Evolutionary conservation across 495 filamentous ascomycete species (phyloP).

Genomic region (Xylaria castorea): DNA sequence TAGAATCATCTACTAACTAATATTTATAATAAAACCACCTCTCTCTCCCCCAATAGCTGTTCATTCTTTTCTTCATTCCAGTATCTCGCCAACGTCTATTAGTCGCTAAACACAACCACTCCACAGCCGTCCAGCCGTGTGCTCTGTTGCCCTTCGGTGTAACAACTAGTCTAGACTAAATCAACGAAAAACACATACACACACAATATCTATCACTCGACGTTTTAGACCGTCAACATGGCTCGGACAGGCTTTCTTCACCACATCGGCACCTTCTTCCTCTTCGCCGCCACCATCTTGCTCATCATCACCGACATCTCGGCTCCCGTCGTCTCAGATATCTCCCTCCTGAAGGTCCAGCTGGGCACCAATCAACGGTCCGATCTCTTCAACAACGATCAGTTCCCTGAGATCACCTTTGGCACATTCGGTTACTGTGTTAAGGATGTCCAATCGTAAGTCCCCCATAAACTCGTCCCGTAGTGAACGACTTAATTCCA

Average conservation of each 20-base stretch:
- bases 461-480: constrained; percentile 1
- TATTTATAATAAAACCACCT: not conserved
- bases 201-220: not conserved
- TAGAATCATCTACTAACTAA: not conserved
- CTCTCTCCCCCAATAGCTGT: not conserved
- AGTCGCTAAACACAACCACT: not conserved
- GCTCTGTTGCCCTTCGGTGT: not conserved
- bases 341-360: constrained; percentile 58
- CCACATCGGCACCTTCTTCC: constrained; percentile 65
- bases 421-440: constrained; percentile 66
- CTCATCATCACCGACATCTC: constrained; percentile 66
- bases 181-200: not conserved
- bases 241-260: constrained; percentile 58
- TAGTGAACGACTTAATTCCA: not conserved
- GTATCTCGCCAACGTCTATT: not conserved
- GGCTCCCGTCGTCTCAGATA: constrained; percentile 59
- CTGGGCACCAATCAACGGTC: constrained; percentile 40
- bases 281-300: constrained; percentile 60
- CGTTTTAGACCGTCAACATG: constrained; percentile 40
- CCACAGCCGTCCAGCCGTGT: constrained; percentile 12
- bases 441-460: constrained; percentile 43
- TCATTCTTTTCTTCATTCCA: not conserved
- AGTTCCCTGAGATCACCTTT: constrained; percentile 52
- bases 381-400: constrained; percentile 10
- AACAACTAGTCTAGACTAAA: not conserved